phyloP scores from a whole-genome alignment of 2,329 filamentous ascomycete species.

The Raffaelea ambrosiae region DNA sequence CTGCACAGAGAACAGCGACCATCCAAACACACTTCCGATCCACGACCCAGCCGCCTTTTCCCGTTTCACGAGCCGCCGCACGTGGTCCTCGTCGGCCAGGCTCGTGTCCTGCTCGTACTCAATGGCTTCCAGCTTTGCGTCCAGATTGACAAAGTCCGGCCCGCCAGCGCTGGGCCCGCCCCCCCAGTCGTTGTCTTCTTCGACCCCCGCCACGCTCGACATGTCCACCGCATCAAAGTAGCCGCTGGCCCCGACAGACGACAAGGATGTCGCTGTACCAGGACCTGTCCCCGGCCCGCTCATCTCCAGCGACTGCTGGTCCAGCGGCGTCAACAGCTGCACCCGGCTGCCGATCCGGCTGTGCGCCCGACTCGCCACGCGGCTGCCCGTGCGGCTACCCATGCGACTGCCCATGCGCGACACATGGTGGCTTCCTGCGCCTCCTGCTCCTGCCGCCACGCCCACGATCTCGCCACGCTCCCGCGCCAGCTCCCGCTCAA shows the following conservation, averaged over 20 bases:
- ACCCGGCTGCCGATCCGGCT: conserved; percentile 35
- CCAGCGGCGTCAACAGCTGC: conserved; percentile 36
- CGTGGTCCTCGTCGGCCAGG: conserved; percentile 49
- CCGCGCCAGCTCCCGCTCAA: conserved; percentile 41
- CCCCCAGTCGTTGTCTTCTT: conserved; percentile 22
- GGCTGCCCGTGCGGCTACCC: conserved; percentile 35
- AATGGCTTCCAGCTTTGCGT: conserved; percentile 49
- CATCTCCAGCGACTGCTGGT: conserved; percentile 12
- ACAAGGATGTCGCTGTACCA: conserved; percentile 7
- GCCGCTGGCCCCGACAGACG: not conserved
- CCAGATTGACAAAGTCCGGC: conserved; percentile 56
- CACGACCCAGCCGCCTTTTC: conserved; percentile 46
- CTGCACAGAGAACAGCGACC: conserved; percentile 54
- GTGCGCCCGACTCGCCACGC: conserved; percentile 35
- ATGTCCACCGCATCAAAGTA: conserved; percentile 17
- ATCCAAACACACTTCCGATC: conserved; percentile 50
- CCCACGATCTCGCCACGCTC: conserved; percentile 34
- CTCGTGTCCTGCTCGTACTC: conserved; percentile 39
- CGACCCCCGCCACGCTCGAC: conserved; percentile 15
- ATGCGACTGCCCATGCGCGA: conserved; percentile 38
- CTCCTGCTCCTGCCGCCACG: conserved; percentile 32
- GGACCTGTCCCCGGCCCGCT: conserved; percentile 16
- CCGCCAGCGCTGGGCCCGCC: conserved; percentile 31
- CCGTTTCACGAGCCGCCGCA: conserved; percentile 47
- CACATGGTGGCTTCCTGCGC: conserved; percentile 31